Evolutionary conservation across 768 basidiomycete species (phyloP).

Genomic region (Psilocybe subaeruginosa): DNA sequence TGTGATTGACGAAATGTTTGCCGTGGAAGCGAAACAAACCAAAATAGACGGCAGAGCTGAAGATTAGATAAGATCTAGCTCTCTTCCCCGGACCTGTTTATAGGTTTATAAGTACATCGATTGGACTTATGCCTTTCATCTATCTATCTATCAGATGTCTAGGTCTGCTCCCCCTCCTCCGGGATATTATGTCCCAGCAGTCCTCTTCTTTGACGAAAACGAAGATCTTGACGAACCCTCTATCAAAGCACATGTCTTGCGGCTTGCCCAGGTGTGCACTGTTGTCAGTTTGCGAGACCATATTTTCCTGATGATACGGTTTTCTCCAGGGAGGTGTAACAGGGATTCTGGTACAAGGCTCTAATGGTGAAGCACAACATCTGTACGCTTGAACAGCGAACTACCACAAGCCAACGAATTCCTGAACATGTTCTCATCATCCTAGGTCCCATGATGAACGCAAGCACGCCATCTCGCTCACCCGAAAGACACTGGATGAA

Average conservation of each 20-base stretch:
- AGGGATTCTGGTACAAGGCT: constrained; percentile 74
- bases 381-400: constrained; percentile 35
- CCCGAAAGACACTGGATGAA: constrained; percentile 71
- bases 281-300: constrained; percentile 13
- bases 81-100: neutral
- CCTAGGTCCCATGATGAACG: constrained; percentile 67
- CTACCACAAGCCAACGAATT: neutral
- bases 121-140: constrained; percentile 1
- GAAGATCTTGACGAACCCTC: constrained; percentile 72
- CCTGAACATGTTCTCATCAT: neutral
- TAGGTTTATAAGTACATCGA: neutral
- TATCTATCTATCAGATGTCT: constrained; percentile 2
- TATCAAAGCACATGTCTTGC: constrained; percentile 69
- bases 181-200: constrained; percentile 79
- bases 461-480: constrained; percentile 60
- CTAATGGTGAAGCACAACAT: constrained; percentile 78
- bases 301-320: constrained; percentile 6
- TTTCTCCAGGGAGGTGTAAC: constrained; percentile 66
- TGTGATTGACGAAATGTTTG: constrained; percentile 4
- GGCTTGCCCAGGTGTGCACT: constrained; percentile 63
- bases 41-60: constrained; percentile 15
- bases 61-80: constrained; percentile 3
- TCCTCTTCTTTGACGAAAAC: constrained; percentile 71
- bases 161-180: constrained; percentile 54
- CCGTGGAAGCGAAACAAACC: constrained; percentile 13